phyloP scores from a whole-genome alignment of 1,284 basidiomycete genomes.

The Heterobasidion irregulare region DNA sequence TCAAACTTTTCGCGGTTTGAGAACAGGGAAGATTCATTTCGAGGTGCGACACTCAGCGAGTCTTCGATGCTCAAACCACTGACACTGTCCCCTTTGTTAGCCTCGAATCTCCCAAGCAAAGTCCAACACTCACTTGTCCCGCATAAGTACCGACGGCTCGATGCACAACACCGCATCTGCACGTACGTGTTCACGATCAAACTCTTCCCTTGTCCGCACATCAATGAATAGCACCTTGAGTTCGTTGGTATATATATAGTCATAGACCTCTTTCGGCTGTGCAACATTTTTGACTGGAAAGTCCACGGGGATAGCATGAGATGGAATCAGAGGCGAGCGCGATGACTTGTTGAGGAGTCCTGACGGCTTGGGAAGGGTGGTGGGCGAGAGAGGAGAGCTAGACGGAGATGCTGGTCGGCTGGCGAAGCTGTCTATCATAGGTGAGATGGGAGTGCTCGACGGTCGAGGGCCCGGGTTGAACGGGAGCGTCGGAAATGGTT shows the following conservation, averaged over 20 bases:
- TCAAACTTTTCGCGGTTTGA: slow-evolving; percentile 82
- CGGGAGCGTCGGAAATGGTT: slow-evolving; percentile 38
- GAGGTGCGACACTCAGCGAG: slow-evolving; percentile 66
- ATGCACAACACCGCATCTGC: slow-evolving; percentile 73
- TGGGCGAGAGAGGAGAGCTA: slow-evolving; percentile 21
- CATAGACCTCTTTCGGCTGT: slow-evolving; percentile 50
- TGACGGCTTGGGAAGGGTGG: slow-evolving; percentile 32
- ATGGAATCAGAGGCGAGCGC: slow-evolving; percentile 16
- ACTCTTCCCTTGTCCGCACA: slow-evolving; percentile 72
- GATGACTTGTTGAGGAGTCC: slow-evolving; percentile 8
- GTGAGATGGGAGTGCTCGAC: slow-evolving; percentile 65
- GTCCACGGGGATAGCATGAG: slow-evolving; percentile 26
- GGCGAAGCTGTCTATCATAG: slow-evolving; percentile 43
- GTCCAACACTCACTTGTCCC: slow-evolving; percentile 51
- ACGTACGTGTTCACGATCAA: slow-evolving; percentile 67
- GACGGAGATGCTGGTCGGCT: slow-evolving; percentile 52
- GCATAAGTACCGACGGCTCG: slow-evolving; percentile 70
- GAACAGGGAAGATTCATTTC: slow-evolving; percentile 67
- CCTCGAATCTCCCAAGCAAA: not conserved
- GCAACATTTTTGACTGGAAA: slow-evolving; percentile 51
- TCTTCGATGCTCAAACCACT: slow-evolving; percentile 67
- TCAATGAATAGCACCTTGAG: slow-evolving; percentile 78
- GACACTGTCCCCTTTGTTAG: slow-evolving; percentile 36
- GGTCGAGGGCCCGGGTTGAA: slow-evolving; percentile 52
- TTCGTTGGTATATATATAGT: slow-evolving; percentile 45